Conservation (phyloP, 352 stramenopile species). For the Pythium monospermum region DNA sequence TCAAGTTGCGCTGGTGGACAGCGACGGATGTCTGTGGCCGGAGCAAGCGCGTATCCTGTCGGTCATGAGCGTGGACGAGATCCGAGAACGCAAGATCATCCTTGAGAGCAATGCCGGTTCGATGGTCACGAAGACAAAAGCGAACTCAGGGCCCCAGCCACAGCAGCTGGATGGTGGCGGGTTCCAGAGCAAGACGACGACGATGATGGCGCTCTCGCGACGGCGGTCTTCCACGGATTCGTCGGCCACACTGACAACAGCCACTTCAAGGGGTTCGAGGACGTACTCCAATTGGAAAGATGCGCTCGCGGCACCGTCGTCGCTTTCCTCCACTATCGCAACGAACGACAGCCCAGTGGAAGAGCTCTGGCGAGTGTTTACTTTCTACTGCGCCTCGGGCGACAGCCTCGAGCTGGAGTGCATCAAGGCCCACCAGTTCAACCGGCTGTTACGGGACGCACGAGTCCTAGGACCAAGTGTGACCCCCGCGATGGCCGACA, state of each 20-base stretch:
- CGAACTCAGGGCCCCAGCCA: background rate
- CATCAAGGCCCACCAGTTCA: conserved; percentile 73
- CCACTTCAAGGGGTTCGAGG: too few relatives aligned
- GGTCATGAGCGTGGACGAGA: conserved; percentile 45
- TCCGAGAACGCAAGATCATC: conserved; percentile 43
- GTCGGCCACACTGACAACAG: background rate
- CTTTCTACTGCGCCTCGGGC: conserved; percentile 76
- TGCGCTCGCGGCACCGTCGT: background rate
- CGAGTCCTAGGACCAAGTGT: conserved; percentile 40
- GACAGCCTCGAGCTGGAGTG: conserved; percentile 68
- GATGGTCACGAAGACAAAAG: background rate
- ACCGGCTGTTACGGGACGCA: conserved; percentile 58
- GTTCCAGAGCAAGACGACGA: too few relatives aligned
- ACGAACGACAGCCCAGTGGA: conserved; percentile 33
- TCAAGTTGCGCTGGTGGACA: conserved; percentile 46
- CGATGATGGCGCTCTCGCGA: background rate
- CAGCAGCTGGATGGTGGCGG: too few relatives aligned
- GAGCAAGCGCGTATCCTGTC: conserved; percentile 70
- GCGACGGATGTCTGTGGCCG: conserved; percentile 67
- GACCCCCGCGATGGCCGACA: conserved; percentile 66
- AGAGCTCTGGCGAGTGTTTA: conserved; percentile 75
- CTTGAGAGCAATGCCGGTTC: conserved; percentile 43
- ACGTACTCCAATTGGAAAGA: background rate
- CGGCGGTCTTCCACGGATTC: conserved; percentile 1
- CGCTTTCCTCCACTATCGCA: background rate